Base-by-base conservation (phyloP, 176 grass and related monocot species). In the Phragmites australis region DNA sequence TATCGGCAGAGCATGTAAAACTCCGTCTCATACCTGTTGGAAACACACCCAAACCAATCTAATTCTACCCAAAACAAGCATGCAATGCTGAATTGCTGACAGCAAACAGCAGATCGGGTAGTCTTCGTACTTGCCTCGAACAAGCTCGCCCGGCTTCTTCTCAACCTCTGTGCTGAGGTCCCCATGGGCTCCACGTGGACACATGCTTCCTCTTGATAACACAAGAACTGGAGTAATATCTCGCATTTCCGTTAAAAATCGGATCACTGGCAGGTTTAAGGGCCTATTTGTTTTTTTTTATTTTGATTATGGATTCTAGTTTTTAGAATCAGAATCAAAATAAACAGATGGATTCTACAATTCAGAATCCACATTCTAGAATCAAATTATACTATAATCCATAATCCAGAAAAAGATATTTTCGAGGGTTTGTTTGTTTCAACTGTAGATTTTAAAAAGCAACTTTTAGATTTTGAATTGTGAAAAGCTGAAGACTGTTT, bases 1-100 rank as follows among this genome's bases (percentile, higher is more conserved):
- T 93, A 97, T 2, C 88, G 74, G 43, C 62, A 87, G 19, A 93
- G 88, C 45, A 97, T 93, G 85, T 93, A 97, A 21, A 91, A 91
- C 14, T 97, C 90, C 0, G 88, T 87, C 54, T 60, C 82, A 19
- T 89, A 91, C 79, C 88, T 91, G 65, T 81, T 29, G 44, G 45
- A 37, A 70, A 44, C 31, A 59, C 65, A 21, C 16, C 30, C 31
- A 47, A n/a, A 15, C 64, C 23, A 23, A 25, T 69, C 5, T 53
- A 0, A 25, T 27, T n/a, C 27, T 41, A 16, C 43, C 13, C 22
- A 47, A 16, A 65, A 18, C 3, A 70, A 72, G 51, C 29, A 27
- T 18, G 46, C 60, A 18, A 17, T 26, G 61, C 27, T 32, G 48
- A 6, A 29, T 18, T 16, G 17, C 14, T 6, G 34, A 2, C 27